A percentile compares a stretch with the other conserved stretches of the same genome.
phyloP scores from a whole-genome alignment of 345 rosid species.

The Dimocarpus longan region DNA sequence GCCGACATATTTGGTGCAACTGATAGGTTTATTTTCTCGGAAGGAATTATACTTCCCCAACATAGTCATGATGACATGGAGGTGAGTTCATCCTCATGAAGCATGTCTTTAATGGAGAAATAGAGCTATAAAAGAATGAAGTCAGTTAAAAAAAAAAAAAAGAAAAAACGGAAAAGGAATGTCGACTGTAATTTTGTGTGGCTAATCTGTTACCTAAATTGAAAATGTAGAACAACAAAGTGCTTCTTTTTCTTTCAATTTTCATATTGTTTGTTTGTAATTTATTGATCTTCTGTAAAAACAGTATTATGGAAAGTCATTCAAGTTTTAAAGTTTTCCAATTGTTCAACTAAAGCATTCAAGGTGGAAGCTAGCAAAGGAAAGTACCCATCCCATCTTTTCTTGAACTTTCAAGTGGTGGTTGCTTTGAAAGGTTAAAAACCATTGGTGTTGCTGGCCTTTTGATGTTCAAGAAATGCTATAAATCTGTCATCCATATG shows the following conservation, averaged over 20 bases:
- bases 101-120: not conserved
- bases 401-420: no score
- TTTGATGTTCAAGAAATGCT: no score
- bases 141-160: not conserved
- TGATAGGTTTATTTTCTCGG: constrained; percentile 57
- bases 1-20: constrained; percentile 61
- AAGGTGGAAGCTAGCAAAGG: not conserved
- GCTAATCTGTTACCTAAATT: not conserved
- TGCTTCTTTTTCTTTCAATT: not conserved
- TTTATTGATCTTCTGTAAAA: not conserved
- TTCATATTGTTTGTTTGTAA: not conserved
- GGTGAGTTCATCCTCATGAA: constrained; percentile 27
- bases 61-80: constrained; percentile 23
- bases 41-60: constrained; percentile 37
- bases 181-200: not conserved
- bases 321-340: not conserved
- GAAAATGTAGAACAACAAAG: not conserved
- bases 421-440: no score
- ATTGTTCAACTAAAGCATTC: not conserved
- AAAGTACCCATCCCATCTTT: no score
- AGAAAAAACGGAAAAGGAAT: not conserved
- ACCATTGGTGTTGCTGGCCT: no score
- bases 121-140: not conserved
- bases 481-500: no score
- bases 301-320: not conserved